Evolutionary conservation across 2,329 filamentous ascomycete genomes (phyloP), one percentile per base, ranked within the genome.

Genomic region (Botrytis byssoidea): DNA sequence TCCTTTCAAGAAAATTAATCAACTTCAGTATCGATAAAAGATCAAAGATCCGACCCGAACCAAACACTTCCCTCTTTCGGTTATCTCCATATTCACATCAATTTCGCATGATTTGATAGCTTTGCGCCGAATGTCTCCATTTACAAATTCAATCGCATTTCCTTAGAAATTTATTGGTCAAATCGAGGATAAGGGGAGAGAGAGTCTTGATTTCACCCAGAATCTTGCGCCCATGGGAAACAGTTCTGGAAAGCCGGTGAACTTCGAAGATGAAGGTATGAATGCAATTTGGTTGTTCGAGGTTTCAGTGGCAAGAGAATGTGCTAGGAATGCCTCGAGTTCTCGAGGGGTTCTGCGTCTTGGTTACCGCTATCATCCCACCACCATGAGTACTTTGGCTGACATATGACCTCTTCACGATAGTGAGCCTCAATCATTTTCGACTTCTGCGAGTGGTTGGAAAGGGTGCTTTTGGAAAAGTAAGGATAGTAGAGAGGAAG

Each of bases 361-460:
- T 63, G n/a, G 35, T 57, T 14, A 8, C 42, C 32, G 37, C n/a
- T 66, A 37, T 25, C 48, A 57, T 40, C 22, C 42, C 48, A 37
- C 60, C 61, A 46, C 57, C 51, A 70, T 44, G 37, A 61, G 46
- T 55, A 29, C 63, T 42, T 40, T 72, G 76, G 74, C 75, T 79
- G 72, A 78, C 75, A 65, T 22, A 42, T 73, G 71, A 65, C n/a
- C 70, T 74, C 61, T 74, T 77, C 78, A 74, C 68, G 61, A 61
- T 79, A 97, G 96, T 97, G 79, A 98, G 95, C 83, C 91, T 99
- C 79, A 98, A 98, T 81, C 96, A 99, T 84, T 99, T 99, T 84
- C 93, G 95, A 78, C 88, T 99, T 73, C 86, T 98, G 77, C 92
- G 96, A 81, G 96, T 99, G 76, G 96, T 99, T 78, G 96, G 96